Percentiles rank a stretch among this genome's conserved stretches.
Evolutionary conservation across 208 protist species (phyloP).

Genomic region (Trypanosoma boissoni): DNA sequence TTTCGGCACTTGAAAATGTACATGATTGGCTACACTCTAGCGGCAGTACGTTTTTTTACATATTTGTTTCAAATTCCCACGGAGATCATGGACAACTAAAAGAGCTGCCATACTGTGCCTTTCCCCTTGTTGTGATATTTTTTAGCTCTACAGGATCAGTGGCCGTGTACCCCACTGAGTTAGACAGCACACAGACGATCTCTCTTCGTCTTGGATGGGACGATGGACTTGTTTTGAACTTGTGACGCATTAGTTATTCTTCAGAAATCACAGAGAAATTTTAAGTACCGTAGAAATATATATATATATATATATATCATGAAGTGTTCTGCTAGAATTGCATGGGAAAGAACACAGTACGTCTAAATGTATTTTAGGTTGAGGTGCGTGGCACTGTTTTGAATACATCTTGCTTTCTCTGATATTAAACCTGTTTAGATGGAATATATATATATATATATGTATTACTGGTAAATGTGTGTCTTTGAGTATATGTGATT

Average conservation of each 20-base stretch:
- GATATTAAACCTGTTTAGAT: no score
- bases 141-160: slow-evolving; percentile 41
- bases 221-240: slow-evolving; percentile 28
- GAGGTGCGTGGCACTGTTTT: no score
- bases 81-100: slow-evolving; percentile 10
- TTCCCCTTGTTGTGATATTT: slow-evolving; percentile 45
- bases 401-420: no score
- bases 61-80: slow-evolving; percentile 43
- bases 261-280: background rate
- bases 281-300: background rate
- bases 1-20: slow-evolving; percentile 36
- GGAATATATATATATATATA: no score
- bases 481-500: no score
- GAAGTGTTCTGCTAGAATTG: background rate
- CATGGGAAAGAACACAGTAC: no score
- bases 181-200: slow-evolving; percentile 15
- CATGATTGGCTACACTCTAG: slow-evolving; percentile 26
- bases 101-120: slow-evolving; percentile 41
- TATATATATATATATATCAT: background rate
- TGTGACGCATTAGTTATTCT: background rate
- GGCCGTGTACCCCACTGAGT: slow-evolving; percentile 29
- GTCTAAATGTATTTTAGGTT: no score
- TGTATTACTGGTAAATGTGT: no score
- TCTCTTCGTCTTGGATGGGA: slow-evolving; percentile 32
- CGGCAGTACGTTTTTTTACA: slow-evolving; percentile 30